Conservation (phyloP, 495 filamentous ascomycete genomes). For the Stereocaulon alpinum region DNA sequence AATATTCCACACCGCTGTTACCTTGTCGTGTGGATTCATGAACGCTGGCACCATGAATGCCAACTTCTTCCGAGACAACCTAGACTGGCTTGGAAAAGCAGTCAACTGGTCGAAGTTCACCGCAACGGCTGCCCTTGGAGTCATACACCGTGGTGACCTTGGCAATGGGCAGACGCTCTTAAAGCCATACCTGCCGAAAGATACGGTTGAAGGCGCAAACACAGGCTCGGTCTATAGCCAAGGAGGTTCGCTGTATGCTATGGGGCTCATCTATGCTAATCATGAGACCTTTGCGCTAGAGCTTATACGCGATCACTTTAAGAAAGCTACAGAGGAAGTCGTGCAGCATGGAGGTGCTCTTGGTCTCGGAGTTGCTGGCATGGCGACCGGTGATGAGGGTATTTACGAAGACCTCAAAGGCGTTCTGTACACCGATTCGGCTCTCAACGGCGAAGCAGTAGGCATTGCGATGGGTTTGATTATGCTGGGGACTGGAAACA, state of each 20-base stretch:
- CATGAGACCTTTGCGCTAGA: slow-evolving; percentile 89
- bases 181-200: slow-evolving; percentile 84
- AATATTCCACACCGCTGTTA: slow-evolving; percentile 95
- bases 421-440: slow-evolving; percentile 84
- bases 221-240: slow-evolving; percentile 87
- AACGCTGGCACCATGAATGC: slow-evolving; percentile 97
- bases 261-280: slow-evolving; percentile 95
- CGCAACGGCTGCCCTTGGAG: slow-evolving; percentile 89
- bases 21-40: slow-evolving; percentile 98
- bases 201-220: slow-evolving; percentile 46
- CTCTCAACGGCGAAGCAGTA: slow-evolving; percentile 92
- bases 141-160: slow-evolving; percentile 91
- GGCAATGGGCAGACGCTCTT: slow-evolving; percentile 86
- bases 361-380: slow-evolving; percentile 91
- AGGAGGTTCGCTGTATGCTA: slow-evolving; percentile 88
- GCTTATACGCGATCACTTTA: slow-evolving; percentile 80
- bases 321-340: slow-evolving; percentile 78
- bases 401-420: slow-evolving; percentile 86
- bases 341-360: slow-evolving; percentile 95
- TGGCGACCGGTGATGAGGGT: slow-evolving; percentile 83
- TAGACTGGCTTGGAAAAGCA: slow-evolving; percentile 97
- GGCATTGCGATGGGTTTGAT: slow-evolving; percentile 93
- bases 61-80: slow-evolving; percentile 91
- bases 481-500: slow-evolving; percentile 92
- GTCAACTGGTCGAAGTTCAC: slow-evolving; percentile 99